Evolutionary conservation across 176 grass and related monocot genomes (phyloP), one percentile per base, ranked within the genome.

Genomic region (Aegilops tauschii): DNA sequence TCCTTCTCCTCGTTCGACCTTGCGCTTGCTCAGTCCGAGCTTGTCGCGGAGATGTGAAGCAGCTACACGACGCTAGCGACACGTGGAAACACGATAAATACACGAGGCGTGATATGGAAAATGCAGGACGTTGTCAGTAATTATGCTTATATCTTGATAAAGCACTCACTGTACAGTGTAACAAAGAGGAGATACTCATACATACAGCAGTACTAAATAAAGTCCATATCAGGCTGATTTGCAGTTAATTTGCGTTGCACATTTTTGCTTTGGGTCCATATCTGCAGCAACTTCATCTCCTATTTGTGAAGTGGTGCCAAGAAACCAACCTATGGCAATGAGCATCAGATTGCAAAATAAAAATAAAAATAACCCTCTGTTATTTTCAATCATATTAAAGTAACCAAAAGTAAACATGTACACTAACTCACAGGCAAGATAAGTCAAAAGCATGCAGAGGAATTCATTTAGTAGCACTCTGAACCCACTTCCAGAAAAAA

Each of bases 1-100:
- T 96, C 96, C 0, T 74, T 97, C 28, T 81, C 86, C 3, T 91
- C 94, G 1, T 96, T 96, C 5, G 96, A 98, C 74, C 77, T 98
- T 12, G 88, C 86, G 23, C 76, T 94, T 42, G 62, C 54, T 25
- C 58, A 87, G n/a, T 73, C 78, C 11, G 21, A 83, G 79, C 69
- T 61, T 42, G 42, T 39, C 12, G 75, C 87, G 25, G 87, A 88
- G 40, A 94, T 94, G 83, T 97, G 79, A 92, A 87, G 52, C 25
- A 10, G 14, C 21, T 2, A 29, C 18, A 81, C 12, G 8, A 63
- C 4, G 7, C 3, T 76, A 54, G 34, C 1, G 18, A 42, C n/a
- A 12, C 11, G 30, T 49, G 70, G 13, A 34, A 17, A 21, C 45
- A 78, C 7, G 35, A 61, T 3, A 59, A 17, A 21, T 78, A 37